Conservation (phyloP, 2,329 filamentous ascomycete species). For the Penicillium sp. region DNA sequence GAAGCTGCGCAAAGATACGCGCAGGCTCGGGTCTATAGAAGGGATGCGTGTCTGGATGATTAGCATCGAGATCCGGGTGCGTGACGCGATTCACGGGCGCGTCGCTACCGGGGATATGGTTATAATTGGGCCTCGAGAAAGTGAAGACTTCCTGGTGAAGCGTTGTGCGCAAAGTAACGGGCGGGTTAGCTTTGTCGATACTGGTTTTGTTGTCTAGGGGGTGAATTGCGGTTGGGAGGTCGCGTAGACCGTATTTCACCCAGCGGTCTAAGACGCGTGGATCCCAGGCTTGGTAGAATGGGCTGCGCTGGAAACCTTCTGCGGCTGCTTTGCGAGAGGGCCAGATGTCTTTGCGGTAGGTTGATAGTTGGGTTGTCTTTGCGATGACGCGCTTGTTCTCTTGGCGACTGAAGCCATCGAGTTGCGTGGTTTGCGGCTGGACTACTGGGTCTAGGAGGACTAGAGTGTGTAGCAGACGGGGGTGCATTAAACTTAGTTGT, state of each 20-base stretch:
- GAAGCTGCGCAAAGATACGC: constrained; percentile 41
- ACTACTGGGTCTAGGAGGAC: constrained; percentile 86
- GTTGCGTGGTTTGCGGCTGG: constrained; percentile 48
- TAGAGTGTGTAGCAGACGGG: constrained; percentile 73
- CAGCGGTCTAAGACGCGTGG: constrained; percentile 72
- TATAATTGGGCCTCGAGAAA: constrained; percentile 52
- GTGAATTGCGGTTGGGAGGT: constrained; percentile 61
- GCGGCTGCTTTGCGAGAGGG: constrained; percentile 70
- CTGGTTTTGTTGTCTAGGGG: constrained; percentile 24
- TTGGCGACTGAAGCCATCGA: constrained; percentile 25
- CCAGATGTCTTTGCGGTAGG: constrained; percentile 77
- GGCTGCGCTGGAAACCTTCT: constrained; percentile 64
- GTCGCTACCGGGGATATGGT: constrained; percentile 56
- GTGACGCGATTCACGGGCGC: constrained; percentile 42
- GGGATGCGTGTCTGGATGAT: constrained; percentile 31
- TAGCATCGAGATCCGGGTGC: constrained; percentile 47
- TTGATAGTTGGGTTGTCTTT: constrained; percentile 57
- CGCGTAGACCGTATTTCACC: constrained; percentile 72
- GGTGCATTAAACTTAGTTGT: constrained; percentile 73
- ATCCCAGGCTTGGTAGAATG: constrained; percentile 84
- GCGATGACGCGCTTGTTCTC: constrained; percentile 29
- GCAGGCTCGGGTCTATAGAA: constrained; percentile 48
- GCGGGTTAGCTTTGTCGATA: constrained; percentile 30
- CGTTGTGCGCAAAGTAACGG: constrained; percentile 72
- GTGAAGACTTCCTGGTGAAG: constrained; percentile 80